Percentiles rank a stretch among this genome's conserved stretches.
Evolutionary conservation across 352 stramenopile species (phyloP).

Genomic region (Saprolegnia diclina): DNA sequence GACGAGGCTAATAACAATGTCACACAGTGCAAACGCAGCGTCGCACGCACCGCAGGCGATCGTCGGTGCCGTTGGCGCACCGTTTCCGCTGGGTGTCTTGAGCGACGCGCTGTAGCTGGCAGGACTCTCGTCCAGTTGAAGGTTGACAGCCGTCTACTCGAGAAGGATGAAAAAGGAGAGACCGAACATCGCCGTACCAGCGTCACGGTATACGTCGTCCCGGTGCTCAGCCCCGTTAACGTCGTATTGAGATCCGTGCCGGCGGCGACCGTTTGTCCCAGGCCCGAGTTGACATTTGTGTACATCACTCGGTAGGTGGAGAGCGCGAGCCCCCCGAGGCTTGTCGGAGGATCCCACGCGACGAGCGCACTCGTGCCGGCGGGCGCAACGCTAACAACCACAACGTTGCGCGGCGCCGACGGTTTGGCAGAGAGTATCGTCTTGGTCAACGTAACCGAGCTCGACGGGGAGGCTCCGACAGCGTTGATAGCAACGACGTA

Average conservation of each 20-base stretch:
- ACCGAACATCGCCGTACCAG: background rate
- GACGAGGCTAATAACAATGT: background rate
- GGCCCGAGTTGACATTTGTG: constrained; percentile 7
- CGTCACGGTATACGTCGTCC: background rate
- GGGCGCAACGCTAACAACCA: constrained; percentile 32
- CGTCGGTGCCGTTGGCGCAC: constrained; percentile 27
- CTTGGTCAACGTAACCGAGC: constrained; percentile 22
- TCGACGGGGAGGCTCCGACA: constrained; percentile 34
- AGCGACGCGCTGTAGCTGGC: background rate
- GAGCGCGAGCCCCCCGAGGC: constrained; percentile 39
- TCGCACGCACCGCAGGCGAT: constrained; percentile 28
- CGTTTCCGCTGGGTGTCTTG: constrained; percentile 27
- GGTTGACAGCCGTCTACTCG: background rate
- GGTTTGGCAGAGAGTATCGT: constrained; percentile 34
- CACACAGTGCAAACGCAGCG: background rate
- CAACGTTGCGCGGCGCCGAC: constrained; percentile 33
- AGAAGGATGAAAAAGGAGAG: background rate
- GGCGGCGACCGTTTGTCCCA: too few relatives aligned
- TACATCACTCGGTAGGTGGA: constrained; percentile 32
- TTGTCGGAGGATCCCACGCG: constrained; percentile 34
- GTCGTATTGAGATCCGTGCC: too few relatives aligned
- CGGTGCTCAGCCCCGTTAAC: background rate
- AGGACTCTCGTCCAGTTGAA: background rate
- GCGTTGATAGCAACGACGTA: constrained; percentile 37
- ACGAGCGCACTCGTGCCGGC: constrained; percentile 31